Evolutionary conservation across 257 asterid genomes (phyloP).

Genomic region (Salvia splendens): DNA sequence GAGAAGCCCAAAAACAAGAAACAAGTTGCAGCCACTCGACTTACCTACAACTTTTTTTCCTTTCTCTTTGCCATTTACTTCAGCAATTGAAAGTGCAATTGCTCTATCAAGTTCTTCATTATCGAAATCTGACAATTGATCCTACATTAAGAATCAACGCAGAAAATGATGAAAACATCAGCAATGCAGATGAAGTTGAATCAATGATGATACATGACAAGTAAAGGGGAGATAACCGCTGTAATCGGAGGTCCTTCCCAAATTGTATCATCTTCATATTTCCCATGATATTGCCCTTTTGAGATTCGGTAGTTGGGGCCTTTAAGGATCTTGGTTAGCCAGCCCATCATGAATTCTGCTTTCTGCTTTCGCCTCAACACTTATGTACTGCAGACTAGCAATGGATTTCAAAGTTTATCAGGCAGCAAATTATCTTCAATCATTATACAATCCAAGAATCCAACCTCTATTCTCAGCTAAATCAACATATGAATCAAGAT

Average conservation of each 20-base stretch:
- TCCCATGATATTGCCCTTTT: constrained; percentile 77
- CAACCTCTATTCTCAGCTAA: constrained; percentile 4
- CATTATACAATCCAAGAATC: constrained; percentile 5
- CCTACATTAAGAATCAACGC: constrained; percentile 49
- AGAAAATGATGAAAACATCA: constrained; percentile 22
- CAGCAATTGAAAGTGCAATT: constrained; percentile 82
- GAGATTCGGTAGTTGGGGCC: constrained; percentile 68
- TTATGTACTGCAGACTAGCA: constrained; percentile 39
- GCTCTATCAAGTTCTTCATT: constrained; percentile 86
- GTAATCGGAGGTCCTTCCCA: constrained; percentile 69
- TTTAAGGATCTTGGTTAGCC: constrained; percentile 80
- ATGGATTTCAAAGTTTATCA: background rate
- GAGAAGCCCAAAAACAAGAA: constrained; percentile 16
- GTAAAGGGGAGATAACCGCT: constrained; percentile 44
- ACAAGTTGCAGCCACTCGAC: constrained; percentile 37
- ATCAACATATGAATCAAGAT: constrained; percentile 20
- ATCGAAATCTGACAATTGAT: constrained; percentile 74
- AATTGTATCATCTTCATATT: constrained; percentile 54
- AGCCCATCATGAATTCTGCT: constrained; percentile 55
- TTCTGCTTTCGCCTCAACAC: constrained; percentile 29
- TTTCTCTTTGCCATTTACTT: constrained; percentile 69
- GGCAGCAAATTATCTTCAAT: background rate
- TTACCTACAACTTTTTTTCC: constrained; percentile 80
- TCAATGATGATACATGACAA: background rate
- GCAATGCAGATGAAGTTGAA: constrained; percentile 12